phyloP scores from a whole-genome alignment of 2,329 filamentous ascomycete genomes.

The Penicillium frequentans region DNA sequence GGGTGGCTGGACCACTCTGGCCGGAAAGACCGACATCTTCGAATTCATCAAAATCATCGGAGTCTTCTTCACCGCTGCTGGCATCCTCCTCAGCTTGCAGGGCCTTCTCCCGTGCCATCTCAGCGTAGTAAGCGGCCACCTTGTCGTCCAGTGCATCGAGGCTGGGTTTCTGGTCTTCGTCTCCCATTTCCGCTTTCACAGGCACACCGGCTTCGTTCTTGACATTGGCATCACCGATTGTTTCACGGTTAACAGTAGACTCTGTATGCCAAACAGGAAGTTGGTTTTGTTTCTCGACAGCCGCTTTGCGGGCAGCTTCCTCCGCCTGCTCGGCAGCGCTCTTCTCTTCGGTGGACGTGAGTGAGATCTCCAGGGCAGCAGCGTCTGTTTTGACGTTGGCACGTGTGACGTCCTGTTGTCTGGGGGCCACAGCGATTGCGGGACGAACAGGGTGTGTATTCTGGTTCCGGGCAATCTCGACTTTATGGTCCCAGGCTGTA shows the following conservation, averaged over 20 bases:
- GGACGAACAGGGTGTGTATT: constrained; percentile 42
- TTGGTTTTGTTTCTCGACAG: constrained; percentile 52
- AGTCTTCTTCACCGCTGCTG: constrained; percentile 42
- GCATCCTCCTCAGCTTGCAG: constrained; percentile 43
- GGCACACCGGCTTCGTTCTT: constrained; percentile 34
- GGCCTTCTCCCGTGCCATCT: constrained; percentile 46
- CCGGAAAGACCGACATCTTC: constrained; percentile 45
- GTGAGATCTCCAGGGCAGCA: constrained; percentile 48
- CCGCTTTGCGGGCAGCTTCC: constrained; percentile 48
- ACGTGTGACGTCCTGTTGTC: constrained; percentile 41
- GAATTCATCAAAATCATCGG: constrained; percentile 44
- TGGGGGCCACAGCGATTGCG: constrained; percentile 41
- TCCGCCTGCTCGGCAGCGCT: constrained; percentile 50
- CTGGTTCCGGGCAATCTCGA: constrained; percentile 46
- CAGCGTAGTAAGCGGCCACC: constrained; percentile 48
- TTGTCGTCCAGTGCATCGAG: constrained; percentile 47
- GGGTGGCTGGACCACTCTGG: constrained; percentile 37
- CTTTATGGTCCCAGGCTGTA: constrained; percentile 49
- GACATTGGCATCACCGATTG: constrained; percentile 22
- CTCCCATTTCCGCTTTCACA: constrained; percentile 42
- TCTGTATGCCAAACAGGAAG: constrained; percentile 56
- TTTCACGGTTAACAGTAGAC: constrained; percentile 44
- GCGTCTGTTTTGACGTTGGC: constrained; percentile 46
- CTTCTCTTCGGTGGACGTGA: constrained; percentile 51
- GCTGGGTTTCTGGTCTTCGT: constrained; percentile 45